These are phyloP conservation scores for Ophidiomyces ophidiicola DNA, from an alignment of 2,329 filamentous ascomycete species.

Conservation along the genomic window DNA sequence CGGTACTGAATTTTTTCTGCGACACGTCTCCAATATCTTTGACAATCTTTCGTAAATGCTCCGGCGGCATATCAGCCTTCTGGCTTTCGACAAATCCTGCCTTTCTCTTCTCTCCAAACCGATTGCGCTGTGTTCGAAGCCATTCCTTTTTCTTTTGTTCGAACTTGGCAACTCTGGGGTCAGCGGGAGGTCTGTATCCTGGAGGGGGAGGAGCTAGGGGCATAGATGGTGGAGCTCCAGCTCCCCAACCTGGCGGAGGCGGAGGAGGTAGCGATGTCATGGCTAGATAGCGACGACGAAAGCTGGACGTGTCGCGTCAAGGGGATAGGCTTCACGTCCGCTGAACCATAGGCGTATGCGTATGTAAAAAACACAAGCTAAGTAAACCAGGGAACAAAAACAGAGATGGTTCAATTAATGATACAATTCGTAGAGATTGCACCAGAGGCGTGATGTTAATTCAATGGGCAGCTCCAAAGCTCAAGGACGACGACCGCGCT, in stretches of 20 bases:
- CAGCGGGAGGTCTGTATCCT: constrained; percentile 65
- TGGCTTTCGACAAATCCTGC: constrained; percentile 94
- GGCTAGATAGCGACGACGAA: constrained; percentile 14
- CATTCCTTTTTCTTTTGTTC: constrained; percentile 99
- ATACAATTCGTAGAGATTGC: not conserved
- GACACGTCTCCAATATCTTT: constrained; percentile 98
- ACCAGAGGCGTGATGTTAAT: not conserved
- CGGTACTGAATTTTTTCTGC: constrained; percentile 97
- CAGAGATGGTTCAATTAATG: not conserved
- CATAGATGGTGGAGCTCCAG: constrained; percentile 40
- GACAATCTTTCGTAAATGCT: constrained; percentile 96
- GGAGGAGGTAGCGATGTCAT: constrained; percentile 53
- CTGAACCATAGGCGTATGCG: constrained; percentile 10
- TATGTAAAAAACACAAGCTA: not conserved
- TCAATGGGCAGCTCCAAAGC: not conserved
- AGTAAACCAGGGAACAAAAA: not conserved
- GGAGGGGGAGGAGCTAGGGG: constrained; percentile 64
- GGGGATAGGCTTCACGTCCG: constrained; percentile 4
- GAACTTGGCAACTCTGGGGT: constrained; percentile 84
- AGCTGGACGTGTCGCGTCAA: constrained; percentile 4
- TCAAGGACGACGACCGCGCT: constrained; percentile 11
- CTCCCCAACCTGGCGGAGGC: constrained; percentile 56
- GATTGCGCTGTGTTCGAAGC: constrained; percentile 78
- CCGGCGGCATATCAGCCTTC: constrained; percentile 96
- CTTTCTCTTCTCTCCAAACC: constrained; percentile 94